A percentile compares a stretch with the other conserved stretches of the same genome.
phyloP scores from a whole-genome alignment of 2,329 filamentous ascomycete genomes.

The Cladosporium sp. region DNA sequence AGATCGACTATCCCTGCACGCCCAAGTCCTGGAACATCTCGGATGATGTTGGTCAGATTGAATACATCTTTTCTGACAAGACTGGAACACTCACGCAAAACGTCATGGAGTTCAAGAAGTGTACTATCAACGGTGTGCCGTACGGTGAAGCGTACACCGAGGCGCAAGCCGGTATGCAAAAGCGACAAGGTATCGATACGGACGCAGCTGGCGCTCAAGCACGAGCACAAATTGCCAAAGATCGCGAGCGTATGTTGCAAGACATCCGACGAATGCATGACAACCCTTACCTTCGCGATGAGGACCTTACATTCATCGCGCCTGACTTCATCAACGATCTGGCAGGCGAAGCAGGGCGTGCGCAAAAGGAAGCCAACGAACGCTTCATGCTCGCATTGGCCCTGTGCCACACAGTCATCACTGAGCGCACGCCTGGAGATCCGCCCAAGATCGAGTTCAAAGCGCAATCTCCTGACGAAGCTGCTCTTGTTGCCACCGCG shows the following conservation, averaged over 20 bases:
- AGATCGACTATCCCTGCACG: slow-evolving; percentile 88
- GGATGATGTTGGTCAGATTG: slow-evolving; percentile 94
- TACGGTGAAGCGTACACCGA: slow-evolving; percentile 98
- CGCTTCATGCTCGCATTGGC: slow-evolving; percentile 93
- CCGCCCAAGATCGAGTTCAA: slow-evolving; percentile 90
- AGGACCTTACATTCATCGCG: slow-evolving; percentile 86
- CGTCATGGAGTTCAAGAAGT: slow-evolving; percentile 99
- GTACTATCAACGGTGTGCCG: slow-evolving; percentile 88
- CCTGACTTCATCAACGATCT: slow-evolving; percentile 85
- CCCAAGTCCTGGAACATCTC: slow-evolving; percentile 99
- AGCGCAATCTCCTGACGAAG: slow-evolving; percentile 94
- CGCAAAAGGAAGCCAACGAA: slow-evolving; percentile 73
- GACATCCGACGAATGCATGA: slow-evolving; percentile 72
- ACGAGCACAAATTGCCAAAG: slow-evolving; percentile 71
- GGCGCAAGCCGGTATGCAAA: slow-evolving; percentile 93
- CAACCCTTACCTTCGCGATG: slow-evolving; percentile 87
- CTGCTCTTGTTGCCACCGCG: slow-evolving; percentile 87
- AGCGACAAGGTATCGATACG: slow-evolving; percentile 80
- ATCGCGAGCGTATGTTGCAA: slow-evolving; percentile 67
- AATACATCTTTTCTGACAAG: slow-evolving; percentile 98
- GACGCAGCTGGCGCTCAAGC: slow-evolving; percentile 73
- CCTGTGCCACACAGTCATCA: slow-evolving; percentile 94
- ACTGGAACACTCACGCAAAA: slow-evolving; percentile 87
- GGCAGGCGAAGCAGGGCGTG: slow-evolving; percentile 67
- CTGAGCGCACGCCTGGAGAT: slow-evolving; percentile 84